Conservation (phyloP, 345 rosid genomes). For the Ricinus communis region DNA sequence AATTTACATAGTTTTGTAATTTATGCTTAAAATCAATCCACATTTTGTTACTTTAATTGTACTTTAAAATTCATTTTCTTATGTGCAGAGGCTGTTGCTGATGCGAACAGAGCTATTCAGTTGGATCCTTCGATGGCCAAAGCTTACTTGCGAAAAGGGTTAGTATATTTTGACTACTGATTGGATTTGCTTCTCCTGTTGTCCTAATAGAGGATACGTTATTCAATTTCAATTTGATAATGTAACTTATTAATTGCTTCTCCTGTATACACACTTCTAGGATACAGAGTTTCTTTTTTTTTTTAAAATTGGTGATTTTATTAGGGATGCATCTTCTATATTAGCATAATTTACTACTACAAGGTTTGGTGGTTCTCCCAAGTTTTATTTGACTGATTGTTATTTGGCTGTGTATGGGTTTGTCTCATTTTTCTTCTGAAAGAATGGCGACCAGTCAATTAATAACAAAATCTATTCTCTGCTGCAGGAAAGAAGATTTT, state of each 20-base stretch:
- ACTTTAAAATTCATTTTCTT: constrained; percentile 5
- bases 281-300: not conserved
- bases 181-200: not conserved
- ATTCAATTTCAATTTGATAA: not conserved
- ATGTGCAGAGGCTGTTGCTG: constrained; percentile 75
- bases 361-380: not conserved
- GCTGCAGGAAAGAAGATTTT: not conserved
- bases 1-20: too few species aligned
- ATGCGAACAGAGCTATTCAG: constrained; percentile 72
- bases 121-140: constrained; percentile 67
- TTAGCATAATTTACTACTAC: too few species aligned
- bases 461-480: not conserved
- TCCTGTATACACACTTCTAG: not conserved
- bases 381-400: not conserved
- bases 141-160: constrained; percentile 90
- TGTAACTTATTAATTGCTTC: not conserved
- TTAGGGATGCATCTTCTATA: not conserved
- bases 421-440: not conserved
- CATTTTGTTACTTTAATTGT: too few species aligned
- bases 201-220: not conserved
- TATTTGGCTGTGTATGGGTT: not conserved
- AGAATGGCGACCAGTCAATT: not conserved
- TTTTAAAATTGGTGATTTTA: not conserved
- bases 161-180: constrained; percentile 11
- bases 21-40: too few species aligned